Conservation (phyloP, 2,329 filamentous ascomycete genomes). For the Pseudocercospora eumusae region DNA sequence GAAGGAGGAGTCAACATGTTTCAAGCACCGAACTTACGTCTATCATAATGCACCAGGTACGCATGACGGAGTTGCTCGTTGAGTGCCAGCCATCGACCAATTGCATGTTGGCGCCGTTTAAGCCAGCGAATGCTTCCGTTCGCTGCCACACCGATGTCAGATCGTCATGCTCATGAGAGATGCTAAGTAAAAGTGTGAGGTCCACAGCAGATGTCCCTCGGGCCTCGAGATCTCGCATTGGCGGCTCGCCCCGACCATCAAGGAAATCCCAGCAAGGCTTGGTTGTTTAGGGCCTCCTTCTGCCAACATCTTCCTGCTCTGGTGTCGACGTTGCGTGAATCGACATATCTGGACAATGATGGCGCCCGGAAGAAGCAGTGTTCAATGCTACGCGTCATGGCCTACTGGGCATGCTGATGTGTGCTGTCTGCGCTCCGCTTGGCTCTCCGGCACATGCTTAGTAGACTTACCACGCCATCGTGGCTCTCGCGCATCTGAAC, state of each 20-base stretch:
- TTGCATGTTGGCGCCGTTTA: background rate
- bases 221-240: constrained; percentile 15
- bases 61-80: constrained; percentile 9
- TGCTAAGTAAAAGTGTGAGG: constrained; percentile 14
- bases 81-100: background rate
- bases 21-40: background rate
- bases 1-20: constrained; percentile 6
- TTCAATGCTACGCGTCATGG: background rate
- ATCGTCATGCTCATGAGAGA: background rate
- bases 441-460: background rate
- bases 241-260: constrained; percentile 3
- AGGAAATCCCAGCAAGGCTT: background rate
- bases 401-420: background rate
- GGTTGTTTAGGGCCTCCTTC: background rate
- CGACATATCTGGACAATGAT: background rate
- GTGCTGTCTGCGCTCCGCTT: background rate
- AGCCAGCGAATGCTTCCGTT: background rate
- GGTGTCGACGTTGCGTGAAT: background rate
- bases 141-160: constrained; percentile 1
- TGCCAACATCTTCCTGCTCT: background rate
- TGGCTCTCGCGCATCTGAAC: background rate
- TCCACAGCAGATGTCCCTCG: constrained; percentile 12
- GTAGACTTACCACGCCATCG: background rate
- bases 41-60: background rate
- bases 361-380: background rate